Conservation (phyloP, 2,329 filamentous ascomycete species). For the Penicillium expansum region DNA sequence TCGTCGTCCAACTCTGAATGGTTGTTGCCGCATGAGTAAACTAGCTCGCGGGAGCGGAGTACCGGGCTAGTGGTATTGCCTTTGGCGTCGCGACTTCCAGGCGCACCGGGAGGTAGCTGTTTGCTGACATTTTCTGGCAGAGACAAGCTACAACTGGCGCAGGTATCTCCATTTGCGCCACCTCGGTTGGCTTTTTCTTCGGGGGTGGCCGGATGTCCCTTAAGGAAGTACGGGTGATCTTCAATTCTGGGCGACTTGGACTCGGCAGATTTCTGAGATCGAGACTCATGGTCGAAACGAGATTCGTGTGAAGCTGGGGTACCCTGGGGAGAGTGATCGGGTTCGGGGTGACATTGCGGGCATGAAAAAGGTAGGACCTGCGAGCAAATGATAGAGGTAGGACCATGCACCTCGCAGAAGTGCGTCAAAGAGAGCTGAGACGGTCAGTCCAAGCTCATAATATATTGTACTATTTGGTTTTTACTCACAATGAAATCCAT, state of each 20-base stretch:
- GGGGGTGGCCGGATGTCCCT: conserved; percentile 34
- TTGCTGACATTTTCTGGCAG: conserved; percentile 55
- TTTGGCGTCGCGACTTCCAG: conserved; percentile 50
- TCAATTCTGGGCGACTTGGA: conserved; percentile 39
- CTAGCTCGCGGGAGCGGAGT: conserved; percentile 53
- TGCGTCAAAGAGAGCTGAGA: conserved; percentile 59
- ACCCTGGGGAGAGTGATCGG: conserved; percentile 39
- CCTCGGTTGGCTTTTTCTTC: conserved; percentile 48
- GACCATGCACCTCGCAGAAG: conserved; percentile 62
- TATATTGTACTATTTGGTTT: not conserved
- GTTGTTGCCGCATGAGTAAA: conserved; percentile 49
- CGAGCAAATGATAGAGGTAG: conserved; percentile 61
- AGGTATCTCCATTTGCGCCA: conserved; percentile 51
- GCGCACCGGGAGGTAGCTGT: conserved; percentile 53
- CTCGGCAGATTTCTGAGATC: conserved; percentile 16
- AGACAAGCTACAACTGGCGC: conserved; percentile 57
- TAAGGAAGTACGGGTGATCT: conserved; percentile 53
- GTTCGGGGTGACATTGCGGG: conserved; percentile 49
- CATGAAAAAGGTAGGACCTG: conserved; percentile 57
- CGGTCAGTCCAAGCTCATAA: conserved; percentile 3
- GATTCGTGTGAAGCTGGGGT: conserved; percentile 25
- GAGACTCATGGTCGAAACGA: conserved; percentile 12
- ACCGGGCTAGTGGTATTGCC: conserved; percentile 54
- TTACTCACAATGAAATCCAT: conserved; percentile 49
- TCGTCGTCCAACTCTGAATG: conserved; percentile 40